Evolutionary conservation across 169 alveolate species (phyloP).

Genomic region (Babesia divergens): DNA sequence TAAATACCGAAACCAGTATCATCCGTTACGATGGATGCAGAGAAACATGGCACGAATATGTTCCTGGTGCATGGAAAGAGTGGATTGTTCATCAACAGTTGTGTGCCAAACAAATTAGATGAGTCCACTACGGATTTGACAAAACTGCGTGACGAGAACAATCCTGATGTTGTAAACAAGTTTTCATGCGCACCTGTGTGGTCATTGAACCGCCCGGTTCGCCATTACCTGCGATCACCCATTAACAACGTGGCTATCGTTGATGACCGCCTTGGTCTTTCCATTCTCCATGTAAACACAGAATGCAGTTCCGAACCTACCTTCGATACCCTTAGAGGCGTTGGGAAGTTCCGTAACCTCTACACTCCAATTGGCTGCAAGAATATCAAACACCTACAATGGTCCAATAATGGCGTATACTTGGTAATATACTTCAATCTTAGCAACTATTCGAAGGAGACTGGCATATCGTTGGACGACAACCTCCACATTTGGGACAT

Average conservation of each 20-base stretch:
- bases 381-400: slow-evolving; percentile 60
- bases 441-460: slow-evolving; percentile 40
- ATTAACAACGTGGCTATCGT: slow-evolving; percentile 53
- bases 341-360: slow-evolving; percentile 58
- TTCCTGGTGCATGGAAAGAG: slow-evolving; percentile 57
- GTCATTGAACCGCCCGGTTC: slow-evolving; percentile 53
- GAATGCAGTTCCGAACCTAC: slow-evolving; percentile 18
- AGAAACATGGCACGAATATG: slow-evolving; percentile 25
- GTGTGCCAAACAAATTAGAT: slow-evolving; percentile 14
- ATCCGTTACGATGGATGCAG: slow-evolving; percentile 8
- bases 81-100: slow-evolving; percentile 51
- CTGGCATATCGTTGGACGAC: slow-evolving; percentile 51
- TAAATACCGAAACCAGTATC: too few relatives aligned
- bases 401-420: slow-evolving; percentile 63
- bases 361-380: slow-evolving; percentile 66
- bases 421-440: slow-evolving; percentile 58
- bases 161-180: slow-evolving; percentile 4
- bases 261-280: slow-evolving; percentile 60
- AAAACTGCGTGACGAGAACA: background rate
- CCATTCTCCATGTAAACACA: slow-evolving; percentile 42
- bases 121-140: background rate
- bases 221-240: slow-evolving; percentile 47
- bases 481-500: slow-evolving; percentile 67
- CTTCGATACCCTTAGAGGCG: slow-evolving; percentile 62
- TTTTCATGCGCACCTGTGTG: slow-evolving; percentile 27